Evolutionary conservation across 352 stramenopile species (phyloP), one percentile per base, ranked within the genome.

Genomic region (Phytopythium chamaehyphon): DNA sequence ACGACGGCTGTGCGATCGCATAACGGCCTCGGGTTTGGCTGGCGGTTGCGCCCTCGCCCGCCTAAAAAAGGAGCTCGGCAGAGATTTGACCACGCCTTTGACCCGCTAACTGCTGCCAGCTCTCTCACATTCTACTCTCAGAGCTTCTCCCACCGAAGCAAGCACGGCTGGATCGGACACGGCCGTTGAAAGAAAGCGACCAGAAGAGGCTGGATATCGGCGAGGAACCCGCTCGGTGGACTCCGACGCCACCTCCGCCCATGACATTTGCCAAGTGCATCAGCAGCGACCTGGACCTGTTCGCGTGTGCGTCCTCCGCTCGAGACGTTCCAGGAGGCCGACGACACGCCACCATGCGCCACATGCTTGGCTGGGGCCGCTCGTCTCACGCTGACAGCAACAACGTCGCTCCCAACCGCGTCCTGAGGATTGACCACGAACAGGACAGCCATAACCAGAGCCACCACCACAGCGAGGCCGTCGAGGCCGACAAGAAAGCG

Each of bases 201-300:
- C 28, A 33, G 28, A 33, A 33, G 28, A 33, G 28, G 9, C 28
- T 33, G 28, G 28, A 33, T 33, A 33, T 33, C 28, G 28, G 28
- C 28, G 28, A 33, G 28, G 28, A 33, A 33, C 28, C 24, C 45
- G 45, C 21, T 26, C 23, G 31, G 44, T 31, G 18, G 28, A 10
- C 28, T 33, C 28, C 28, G 28, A 39, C 24, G 44, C 18, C 10
- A 9, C 22, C 2, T 19, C 31, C 8, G 16, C 35, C 33, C 45
- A 84, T 84, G 73, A 66, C 73, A 50, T 79, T 83, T 65, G 59
- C 61, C 51, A 62, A 66, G 48, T 83, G 72, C 55, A 73, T 82
- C 22, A 62, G 69, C 55, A 73, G 67, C 18, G 72, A 83, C 36
- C 59, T 73, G 44, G 74, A 83, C 44, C 51, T 66, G 52, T 74